Conservation (phyloP, 495 filamentous ascomycete genomes). For the Xylaria cubensis region DNA sequence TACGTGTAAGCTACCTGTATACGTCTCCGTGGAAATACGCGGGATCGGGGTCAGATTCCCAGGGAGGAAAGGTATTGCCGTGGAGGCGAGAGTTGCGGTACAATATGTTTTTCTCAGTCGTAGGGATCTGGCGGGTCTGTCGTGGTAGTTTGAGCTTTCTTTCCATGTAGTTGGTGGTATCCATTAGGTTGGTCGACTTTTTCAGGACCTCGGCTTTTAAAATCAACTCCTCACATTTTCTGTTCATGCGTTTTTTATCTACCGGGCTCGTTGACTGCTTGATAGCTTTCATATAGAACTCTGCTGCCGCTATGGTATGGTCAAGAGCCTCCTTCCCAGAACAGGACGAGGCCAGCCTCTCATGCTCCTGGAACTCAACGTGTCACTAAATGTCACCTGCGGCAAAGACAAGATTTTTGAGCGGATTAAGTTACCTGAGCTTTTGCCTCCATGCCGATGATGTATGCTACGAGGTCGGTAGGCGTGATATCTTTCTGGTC, state of each 20-base stretch:
- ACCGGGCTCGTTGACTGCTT: constrained; percentile 54
- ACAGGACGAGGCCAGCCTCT: constrained; percentile 60
- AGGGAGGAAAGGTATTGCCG: constrained; percentile 81
- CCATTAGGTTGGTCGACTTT: constrained; percentile 33
- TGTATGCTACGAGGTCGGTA: neutral
- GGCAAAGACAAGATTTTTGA: neutral
- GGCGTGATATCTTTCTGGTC: neutral
- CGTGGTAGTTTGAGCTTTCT: constrained; percentile 52
- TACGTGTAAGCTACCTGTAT: constrained; percentile 31
- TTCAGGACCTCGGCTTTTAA: constrained; percentile 78
- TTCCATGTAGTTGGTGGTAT: constrained; percentile 31
- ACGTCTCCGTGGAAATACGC: constrained; percentile 34
- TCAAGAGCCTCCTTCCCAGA: constrained; percentile 71
- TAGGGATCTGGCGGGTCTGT: constrained; percentile 69
- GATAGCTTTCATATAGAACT: constrained; percentile 79
- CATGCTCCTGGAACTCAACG: constrained; percentile 61
- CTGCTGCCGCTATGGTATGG: constrained; percentile 74
- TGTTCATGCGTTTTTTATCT: constrained; percentile 65
- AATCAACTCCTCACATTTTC: constrained; percentile 71
- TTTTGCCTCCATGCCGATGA: constrained; percentile 46
- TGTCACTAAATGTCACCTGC: constrained; percentile 34
- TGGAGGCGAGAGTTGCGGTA: constrained; percentile 79
- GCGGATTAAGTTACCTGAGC: constrained; percentile 45
- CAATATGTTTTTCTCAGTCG: constrained; percentile 78
- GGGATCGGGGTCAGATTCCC: constrained; percentile 64